These are phyloP conservation scores for Carpinus viminea DNA, from an alignment of 306 rosid genomes.

Conservation along the genomic window DNA sequence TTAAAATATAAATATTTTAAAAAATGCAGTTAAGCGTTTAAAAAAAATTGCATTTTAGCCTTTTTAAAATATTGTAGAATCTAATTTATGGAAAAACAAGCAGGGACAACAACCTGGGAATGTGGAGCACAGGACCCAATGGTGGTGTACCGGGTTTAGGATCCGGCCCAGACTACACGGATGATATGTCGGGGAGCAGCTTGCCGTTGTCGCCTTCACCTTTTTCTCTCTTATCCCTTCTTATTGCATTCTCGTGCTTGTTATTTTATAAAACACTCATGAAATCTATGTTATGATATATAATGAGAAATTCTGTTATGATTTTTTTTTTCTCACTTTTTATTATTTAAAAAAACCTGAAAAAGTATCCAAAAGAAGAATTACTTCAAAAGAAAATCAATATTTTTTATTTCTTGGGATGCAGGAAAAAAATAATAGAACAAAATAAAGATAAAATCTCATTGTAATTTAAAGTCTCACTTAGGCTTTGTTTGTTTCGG, in stretches of 20 bases:
- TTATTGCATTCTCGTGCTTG: slow-evolving; percentile 28
- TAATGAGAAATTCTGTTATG: background rate
- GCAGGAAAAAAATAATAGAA: too few relatives aligned
- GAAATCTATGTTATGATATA: slow-evolving; percentile 2
- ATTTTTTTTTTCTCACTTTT: background rate
- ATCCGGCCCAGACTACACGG: slow-evolving; percentile 48
- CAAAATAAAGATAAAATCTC: too few relatives aligned
- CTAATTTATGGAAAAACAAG: background rate
- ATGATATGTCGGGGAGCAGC: slow-evolving; percentile 53
- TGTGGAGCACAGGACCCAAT: slow-evolving; percentile 53
- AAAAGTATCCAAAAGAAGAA: too few relatives aligned
- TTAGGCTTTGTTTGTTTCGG: too few relatives aligned
- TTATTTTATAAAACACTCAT: slow-evolving; percentile 17
- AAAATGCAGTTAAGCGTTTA: too few relatives aligned
- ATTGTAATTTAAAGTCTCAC: too few relatives aligned
- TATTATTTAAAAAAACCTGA: background rate
- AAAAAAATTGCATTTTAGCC: too few relatives aligned
- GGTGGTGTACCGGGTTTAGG: slow-evolving; percentile 28
- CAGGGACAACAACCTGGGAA: slow-evolving; percentile 63
- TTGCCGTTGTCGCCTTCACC: slow-evolving; percentile 14
- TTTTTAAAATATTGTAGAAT: background rate
- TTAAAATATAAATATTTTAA: too few relatives aligned
- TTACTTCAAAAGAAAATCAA: too few relatives aligned
- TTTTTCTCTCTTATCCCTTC: slow-evolving; percentile 16
- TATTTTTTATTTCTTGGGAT: too few relatives aligned